phyloP scores from a whole-genome alignment of 345 rosid genomes.

The Clarkia xantiana region DNA sequence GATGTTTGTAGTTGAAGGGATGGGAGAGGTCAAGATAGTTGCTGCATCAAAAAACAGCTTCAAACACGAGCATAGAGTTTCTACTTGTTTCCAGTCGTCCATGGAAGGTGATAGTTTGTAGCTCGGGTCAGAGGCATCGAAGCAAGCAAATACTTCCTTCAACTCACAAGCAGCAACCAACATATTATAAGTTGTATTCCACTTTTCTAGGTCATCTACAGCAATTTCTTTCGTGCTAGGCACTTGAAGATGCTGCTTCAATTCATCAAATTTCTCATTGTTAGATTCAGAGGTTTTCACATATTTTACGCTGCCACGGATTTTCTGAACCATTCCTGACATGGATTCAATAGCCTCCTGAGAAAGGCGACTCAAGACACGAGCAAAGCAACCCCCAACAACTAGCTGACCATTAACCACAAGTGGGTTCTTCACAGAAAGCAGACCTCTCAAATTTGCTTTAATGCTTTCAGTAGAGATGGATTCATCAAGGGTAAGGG shows the following conservation, averaged over 20 bases:
- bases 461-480: conserved; percentile 25
- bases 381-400: conserved; percentile 57
- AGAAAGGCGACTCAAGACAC: conserved; percentile 49
- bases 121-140: conserved; percentile 48
- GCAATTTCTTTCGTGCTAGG: conserved; percentile 47
- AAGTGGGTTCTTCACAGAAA: conserved; percentile 48
- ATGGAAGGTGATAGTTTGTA: conserved; percentile 44
- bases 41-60: conserved; percentile 65
- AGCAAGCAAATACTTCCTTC: conserved; percentile 69
- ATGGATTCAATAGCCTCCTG: conserved; percentile 40
- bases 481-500: conserved; percentile 45
- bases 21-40: conserved; percentile 27
- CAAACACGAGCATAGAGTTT: conserved; percentile 51
- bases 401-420: conserved; percentile 54
- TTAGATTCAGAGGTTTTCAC: conserved; percentile 62
- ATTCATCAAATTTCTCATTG: conserved; percentile 59
- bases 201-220: conserved; percentile 63
- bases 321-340: conserved; percentile 31
- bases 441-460: conserved; percentile 43
- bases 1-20: conserved; percentile 40
- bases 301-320: conserved; percentile 77
- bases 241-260: conserved; percentile 58
- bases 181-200: conserved; percentile 84
- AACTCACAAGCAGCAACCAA: conserved; percentile 67
- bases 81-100: conserved; percentile 73